Base-by-base conservation (phyloP, 2,329 filamentous ascomycete genomes). In the Penicillium sp. region DNA sequence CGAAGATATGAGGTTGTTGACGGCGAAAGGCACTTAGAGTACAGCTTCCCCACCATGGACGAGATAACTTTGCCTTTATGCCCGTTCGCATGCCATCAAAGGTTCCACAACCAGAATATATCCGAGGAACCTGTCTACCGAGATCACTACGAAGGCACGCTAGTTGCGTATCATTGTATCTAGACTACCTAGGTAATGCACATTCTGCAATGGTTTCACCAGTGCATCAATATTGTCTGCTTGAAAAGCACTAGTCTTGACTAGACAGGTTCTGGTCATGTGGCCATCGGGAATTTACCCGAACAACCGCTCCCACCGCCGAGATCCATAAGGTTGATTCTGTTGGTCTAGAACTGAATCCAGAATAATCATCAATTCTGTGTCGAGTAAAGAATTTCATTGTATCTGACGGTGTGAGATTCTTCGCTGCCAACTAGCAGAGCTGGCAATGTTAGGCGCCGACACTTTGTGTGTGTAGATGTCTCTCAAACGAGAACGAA, bases 201-300 rank as follows among this genome's bases (percentile, higher is more conserved):
- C 14, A 30, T n/a, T 10, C 14, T 28, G 26, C 22, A 26, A 10
- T 26, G 6, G 43, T 26, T 48, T 11, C 40, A 42, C 38, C 14
- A 22, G 11, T 46, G 43, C 25, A 46, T 14, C 43, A 30, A 30
- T 7, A 48, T n/a, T 30, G 8, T 28, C 26, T 28, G 25, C 45
- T n/a, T 19, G 37, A 6, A n/a, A 7, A 2, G 14, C 5, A 19
- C 7, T 19, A 33, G 30, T 42, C 10, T 43, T 8, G 40, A 43
- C 19, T 22, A 14, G 25, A 11, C 43, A 16, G 43, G 40, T 22
- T 22, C 19, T 13, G 8, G 25, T 28, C 22, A 28, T 26, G 13
- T n/a, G 51, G 19, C 16, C 4, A 42, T 40, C 22, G 51, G 45
- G 35, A 53, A 53, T 53, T 53, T 53, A 53, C 51, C 51, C 51